Evolutionary conservation across 1,284 basidiomycete species (phyloP).

Genomic region (Neotropicomus parvogracilis): DNA sequence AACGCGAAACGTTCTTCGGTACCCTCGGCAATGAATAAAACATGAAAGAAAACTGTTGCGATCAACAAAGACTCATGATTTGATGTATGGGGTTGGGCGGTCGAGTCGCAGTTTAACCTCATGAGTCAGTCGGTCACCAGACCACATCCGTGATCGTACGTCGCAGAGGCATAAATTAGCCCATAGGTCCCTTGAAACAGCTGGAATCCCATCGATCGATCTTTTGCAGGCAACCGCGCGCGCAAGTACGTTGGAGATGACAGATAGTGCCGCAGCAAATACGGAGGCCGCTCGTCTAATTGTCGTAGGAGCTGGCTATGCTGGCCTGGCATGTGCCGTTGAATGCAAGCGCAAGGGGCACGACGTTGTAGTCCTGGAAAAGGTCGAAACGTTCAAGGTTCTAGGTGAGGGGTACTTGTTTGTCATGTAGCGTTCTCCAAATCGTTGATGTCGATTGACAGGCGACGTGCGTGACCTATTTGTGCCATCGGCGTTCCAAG

Average conservation of each 20-base stretch:
- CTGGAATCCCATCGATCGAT: neutral
- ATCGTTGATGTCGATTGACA: constrained; percentile 1
- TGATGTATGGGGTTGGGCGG: neutral
- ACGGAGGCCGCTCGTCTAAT: constrained; percentile 16
- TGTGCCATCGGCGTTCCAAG: neutral
- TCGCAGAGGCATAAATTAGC: neutral
- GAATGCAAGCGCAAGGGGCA: constrained; percentile 30
- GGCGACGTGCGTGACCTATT: constrained; percentile 7
- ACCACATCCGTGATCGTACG: neutral
- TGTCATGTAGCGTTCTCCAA: neutral
- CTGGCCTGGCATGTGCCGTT: constrained; percentile 32
- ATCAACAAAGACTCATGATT: too few relatives aligned
- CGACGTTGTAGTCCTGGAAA: constrained; percentile 29
- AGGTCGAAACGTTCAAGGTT: constrained; percentile 11
- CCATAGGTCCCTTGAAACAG: neutral
- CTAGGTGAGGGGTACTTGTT: constrained; percentile 13
- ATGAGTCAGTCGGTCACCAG: neutral
- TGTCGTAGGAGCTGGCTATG: constrained; percentile 31
- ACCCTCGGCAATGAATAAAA: too few relatives aligned
- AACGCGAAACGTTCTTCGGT: too few relatives aligned
- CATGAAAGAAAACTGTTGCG: too few relatives aligned
- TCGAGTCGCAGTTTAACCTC: neutral
- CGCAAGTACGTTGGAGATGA: neutral
- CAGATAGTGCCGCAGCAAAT: neutral
- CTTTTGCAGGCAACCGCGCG: neutral